Base-by-base conservation (phyloP, 169 alveolate species). In the Cyclospora cayetanensis region DNA sequence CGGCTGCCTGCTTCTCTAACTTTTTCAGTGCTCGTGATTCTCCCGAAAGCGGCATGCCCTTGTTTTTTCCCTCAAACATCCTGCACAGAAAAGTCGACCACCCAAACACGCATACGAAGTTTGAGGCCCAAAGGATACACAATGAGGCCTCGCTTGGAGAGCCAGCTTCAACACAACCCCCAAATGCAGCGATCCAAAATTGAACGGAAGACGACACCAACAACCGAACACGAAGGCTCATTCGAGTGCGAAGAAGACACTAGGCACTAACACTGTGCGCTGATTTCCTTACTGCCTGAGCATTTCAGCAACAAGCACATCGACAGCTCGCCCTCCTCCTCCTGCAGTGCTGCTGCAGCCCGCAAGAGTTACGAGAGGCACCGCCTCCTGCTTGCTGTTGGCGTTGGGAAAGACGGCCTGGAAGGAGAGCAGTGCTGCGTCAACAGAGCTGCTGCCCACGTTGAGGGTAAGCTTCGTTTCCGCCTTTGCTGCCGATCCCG, bases 21-120 rank as follows among this genome's bases (percentile, higher is more conserved):
- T 85, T 93, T 85, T 84, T 83, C 87, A 92, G 63, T 7, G 92
- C 92, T 41, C 90, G 87, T 22, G 92, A 90, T 18, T 9, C 22
- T 3, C 11, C 22, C 41, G 29, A 12, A 25, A 85, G 77, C 27
- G 11, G 37, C 68, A n/a, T 15, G 11, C 53, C 66, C 42, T 27
- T 63, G 41, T 63, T 60, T 55, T 70, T 39, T 39, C 2, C 80
- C 35, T 60, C 70, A 86, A 53, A 86, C 9, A 11, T 15, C 39
- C 82, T 70, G 85, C 25, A 86, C 27, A 53, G 22, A 70, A 25
- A 65, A 84, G 63, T 7, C 7, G 88, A 77, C 88, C 7, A 15
- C 84, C 88, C 84, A 7, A 7, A 41, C 39, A 37, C 7, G 15
- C 35, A 37, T 29, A 77, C 35, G 18, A 74, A 46, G 60, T 11